Evolutionary conservation across 306 rosid genomes (phyloP).

Genomic region (Malus fusca): DNA sequence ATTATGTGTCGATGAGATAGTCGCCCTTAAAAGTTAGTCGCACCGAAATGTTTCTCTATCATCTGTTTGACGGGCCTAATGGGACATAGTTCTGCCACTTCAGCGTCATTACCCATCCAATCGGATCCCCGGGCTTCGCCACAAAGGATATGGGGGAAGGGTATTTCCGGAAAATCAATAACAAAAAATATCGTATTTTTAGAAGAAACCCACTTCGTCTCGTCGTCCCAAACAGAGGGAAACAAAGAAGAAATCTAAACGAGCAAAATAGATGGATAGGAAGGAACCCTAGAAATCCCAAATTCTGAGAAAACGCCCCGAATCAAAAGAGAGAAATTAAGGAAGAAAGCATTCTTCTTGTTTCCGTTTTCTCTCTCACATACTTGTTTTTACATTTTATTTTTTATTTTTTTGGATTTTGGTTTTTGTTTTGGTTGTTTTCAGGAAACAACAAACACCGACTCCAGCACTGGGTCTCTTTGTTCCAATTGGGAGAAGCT

Average conservation of each 20-base stretch:
- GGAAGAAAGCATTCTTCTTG: not conserved
- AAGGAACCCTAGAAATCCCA: constrained; percentile 15
- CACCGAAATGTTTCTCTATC: no score
- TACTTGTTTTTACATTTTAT: not conserved
- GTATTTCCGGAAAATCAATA: not conserved
- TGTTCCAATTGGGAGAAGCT: constrained; percentile 4
- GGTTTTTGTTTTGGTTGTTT: not conserved
- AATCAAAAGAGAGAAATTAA: not conserved
- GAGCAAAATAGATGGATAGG: not conserved
- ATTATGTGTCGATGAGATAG: no score
- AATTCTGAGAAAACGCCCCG: not conserved
- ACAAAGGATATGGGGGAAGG: not conserved
- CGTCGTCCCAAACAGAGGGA: not conserved
- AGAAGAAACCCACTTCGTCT: not conserved
- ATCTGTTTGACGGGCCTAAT: not conserved
- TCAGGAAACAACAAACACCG: not conserved
- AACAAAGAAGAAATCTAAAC: not conserved
- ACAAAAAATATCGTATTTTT: not conserved
- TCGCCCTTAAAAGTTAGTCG: no score
- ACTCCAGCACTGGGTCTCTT: constrained; percentile 11
- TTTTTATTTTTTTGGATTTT: not conserved
- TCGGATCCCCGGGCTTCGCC: not conserved
- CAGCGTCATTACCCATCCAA: not conserved
- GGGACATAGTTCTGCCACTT: not conserved
- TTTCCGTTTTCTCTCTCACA: not conserved